phyloP scores from a whole-genome alignment of 2,329 filamentous ascomycete species.

The Arthroderma sp. region DNA sequence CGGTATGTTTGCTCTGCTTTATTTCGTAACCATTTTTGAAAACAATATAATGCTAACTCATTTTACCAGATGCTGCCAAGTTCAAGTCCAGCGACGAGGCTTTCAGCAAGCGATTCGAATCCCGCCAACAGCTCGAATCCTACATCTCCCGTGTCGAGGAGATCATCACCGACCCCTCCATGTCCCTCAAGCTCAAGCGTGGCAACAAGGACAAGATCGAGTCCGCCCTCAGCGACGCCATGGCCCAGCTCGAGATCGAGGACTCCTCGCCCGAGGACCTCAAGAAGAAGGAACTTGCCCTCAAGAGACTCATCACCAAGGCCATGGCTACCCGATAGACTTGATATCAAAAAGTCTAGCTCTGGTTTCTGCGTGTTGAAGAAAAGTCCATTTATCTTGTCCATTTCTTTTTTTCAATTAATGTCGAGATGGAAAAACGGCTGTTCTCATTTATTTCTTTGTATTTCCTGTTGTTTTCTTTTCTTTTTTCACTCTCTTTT shows the following conservation, averaged over 20 bases:
- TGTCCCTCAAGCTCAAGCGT: conserved; percentile 96
- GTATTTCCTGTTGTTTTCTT: too few species aligned
- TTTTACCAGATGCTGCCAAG: conserved; percentile 67
- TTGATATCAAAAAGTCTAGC: neutral
- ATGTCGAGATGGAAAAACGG: too few species aligned
- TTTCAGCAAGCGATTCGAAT: conserved; percentile 99
- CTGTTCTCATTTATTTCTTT: too few species aligned
- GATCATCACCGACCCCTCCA: conserved; percentile 90
- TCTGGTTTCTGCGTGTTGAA: too few species aligned
- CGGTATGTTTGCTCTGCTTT: conserved; percentile 37
- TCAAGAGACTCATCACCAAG: conserved; percentile 98
- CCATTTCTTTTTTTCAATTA: too few species aligned
- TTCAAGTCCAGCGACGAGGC: conserved; percentile 98
- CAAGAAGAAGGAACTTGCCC: conserved; percentile 98
- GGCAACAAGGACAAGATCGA: conserved; percentile 99
- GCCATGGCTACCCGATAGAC: conserved; percentile 82
- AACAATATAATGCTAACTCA: conserved; percentile 5
- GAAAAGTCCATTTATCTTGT: too few species aligned
- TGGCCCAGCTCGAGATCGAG: conserved; percentile 92
- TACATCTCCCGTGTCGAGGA: conserved; percentile 99
- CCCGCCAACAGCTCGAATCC: conserved; percentile 96
- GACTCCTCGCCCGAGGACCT: conserved; percentile 85
- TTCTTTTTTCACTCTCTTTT: too few species aligned
- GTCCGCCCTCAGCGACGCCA: conserved; percentile 88
- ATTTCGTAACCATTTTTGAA: conserved; percentile 9